Evolutionary conservation across 352 stramenopile species (phyloP).

Genomic region (Hyaloperonospora arabidopsidis): DNA sequence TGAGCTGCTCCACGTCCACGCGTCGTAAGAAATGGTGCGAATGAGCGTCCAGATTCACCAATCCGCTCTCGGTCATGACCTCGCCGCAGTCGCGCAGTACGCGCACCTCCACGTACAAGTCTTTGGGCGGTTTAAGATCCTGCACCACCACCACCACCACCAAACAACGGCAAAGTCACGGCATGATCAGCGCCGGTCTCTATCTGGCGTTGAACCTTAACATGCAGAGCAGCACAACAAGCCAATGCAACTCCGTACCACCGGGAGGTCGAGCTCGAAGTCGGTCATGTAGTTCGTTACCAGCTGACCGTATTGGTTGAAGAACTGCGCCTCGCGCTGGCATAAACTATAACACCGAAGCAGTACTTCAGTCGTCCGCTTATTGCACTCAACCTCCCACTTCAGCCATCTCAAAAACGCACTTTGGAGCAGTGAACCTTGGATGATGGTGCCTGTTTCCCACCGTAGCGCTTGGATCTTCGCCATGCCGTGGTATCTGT

Average conservation of each 20-base stretch:
- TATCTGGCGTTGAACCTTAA: background rate
- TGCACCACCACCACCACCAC: constrained; percentile 14
- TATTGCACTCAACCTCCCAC: background rate
- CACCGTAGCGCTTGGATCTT: constrained; percentile 87
- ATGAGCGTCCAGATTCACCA: constrained; percentile 81
- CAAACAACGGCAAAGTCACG: background rate
- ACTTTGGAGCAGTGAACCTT: constrained; percentile 57
- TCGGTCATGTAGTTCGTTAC: constrained; percentile 86
- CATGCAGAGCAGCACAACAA: no score
- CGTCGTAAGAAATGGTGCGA: constrained; percentile 85
- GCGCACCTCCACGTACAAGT: constrained; percentile 87
- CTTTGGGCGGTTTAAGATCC: constrained; percentile 83
- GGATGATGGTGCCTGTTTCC: constrained; percentile 86
- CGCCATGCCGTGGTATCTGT: constrained; percentile 59
- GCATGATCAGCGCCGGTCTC: constrained; percentile 5
- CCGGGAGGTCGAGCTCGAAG: constrained; percentile 80
- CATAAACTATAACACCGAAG: constrained; percentile 45
- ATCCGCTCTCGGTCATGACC: constrained; percentile 86
- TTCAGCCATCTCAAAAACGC: background rate
- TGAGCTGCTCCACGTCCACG: constrained; percentile 78
- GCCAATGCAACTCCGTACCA: constrained; percentile 28
- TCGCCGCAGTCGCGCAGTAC: constrained; percentile 84
- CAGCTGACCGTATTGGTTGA: constrained; percentile 86
- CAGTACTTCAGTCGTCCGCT: background rate
- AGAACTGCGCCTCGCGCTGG: constrained; percentile 82